Conservation (phyloP, 2,329 filamentous ascomycete species). For the Ceratocystis eucalypticola region DNA sequence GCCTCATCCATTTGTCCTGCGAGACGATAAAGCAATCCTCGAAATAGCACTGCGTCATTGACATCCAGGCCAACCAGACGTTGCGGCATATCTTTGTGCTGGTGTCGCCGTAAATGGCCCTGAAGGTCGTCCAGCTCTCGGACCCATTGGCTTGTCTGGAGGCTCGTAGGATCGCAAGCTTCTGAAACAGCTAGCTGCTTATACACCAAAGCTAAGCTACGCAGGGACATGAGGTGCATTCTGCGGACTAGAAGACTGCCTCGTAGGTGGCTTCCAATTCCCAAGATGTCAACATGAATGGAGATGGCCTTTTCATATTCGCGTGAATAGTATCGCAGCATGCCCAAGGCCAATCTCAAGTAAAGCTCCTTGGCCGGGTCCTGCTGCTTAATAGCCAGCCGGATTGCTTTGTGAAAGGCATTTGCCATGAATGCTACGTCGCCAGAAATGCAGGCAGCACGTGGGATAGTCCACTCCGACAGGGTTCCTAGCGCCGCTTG, state of each 20-base stretch:
- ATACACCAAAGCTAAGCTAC: constrained; percentile 29
- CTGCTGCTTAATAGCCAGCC: constrained; percentile 26
- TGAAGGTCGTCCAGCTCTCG: constrained; percentile 28
- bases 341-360: constrained; percentile 28
- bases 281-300: constrained; percentile 28
- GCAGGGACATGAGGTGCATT: constrained; percentile 30
- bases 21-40: constrained; percentile 29
- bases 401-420: constrained; percentile 26
- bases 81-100: constrained; percentile 30
- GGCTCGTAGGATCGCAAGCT: constrained; percentile 20
- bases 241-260: constrained; percentile 30
- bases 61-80: constrained; percentile 31
- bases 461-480: constrained; percentile 30
- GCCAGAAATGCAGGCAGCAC: constrained; percentile 28
- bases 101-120: constrained; percentile 28
- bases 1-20: constrained; percentile 24
- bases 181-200: constrained; percentile 25
- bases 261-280: constrained; percentile 29
- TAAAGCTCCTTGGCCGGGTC: constrained; percentile 29
- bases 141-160: constrained; percentile 26
- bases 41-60: constrained; percentile 31
- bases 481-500: constrained; percentile 26
- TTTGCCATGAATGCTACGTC: constrained; percentile 25
- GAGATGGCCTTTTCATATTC: constrained; percentile 27
- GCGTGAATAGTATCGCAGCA: constrained; percentile 27